phyloP scores from a whole-genome alignment of 2,329 filamentous ascomycete species.

The Colletotrichum costaricense region DNA sequence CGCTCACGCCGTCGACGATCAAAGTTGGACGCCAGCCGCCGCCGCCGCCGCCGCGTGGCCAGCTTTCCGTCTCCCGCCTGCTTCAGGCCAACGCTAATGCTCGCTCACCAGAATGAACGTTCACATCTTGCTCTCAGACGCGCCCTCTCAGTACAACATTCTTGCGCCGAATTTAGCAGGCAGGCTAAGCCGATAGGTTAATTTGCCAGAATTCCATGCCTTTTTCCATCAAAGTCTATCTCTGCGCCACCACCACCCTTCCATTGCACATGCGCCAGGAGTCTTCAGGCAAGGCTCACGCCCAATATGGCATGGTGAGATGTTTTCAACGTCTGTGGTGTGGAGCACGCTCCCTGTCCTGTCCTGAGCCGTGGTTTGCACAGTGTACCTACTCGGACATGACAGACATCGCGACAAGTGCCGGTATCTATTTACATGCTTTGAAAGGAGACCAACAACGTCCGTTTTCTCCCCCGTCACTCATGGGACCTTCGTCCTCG shows the following conservation, averaged over 20 bases:
- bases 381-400: not conserved
- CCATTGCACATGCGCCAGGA: not conserved
- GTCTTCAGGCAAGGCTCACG: slow-evolving; percentile 13
- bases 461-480: not conserved
- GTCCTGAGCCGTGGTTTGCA: slow-evolving; percentile 1
- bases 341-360: slow-evolving; percentile 17
- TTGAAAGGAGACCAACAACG: not conserved
- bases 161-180: slow-evolving; percentile 21
- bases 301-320: slow-evolving; percentile 12
- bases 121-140: slow-evolving; percentile 26
- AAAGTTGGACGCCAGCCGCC: not conserved
- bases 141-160: slow-evolving; percentile 22
- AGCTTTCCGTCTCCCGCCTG: slow-evolving; percentile 12
- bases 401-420: not conserved
- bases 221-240: slow-evolving; percentile 28
- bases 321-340: slow-evolving; percentile 27
- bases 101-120: slow-evolving; percentile 32
- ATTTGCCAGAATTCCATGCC: slow-evolving; percentile 25
- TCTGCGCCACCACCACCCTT: slow-evolving; percentile 20
- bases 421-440: not conserved
- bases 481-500: not conserved
- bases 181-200: slow-evolving; percentile 12
- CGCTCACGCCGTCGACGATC: slow-evolving; percentile 1
- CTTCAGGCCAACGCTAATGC: slow-evolving; percentile 23
- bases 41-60: slow-evolving; percentile 10